Evolutionary conservation across 805 yeast species (phyloP), one percentile per base, ranked within the genome.

Genomic region (Candida gorgasii): DNA sequence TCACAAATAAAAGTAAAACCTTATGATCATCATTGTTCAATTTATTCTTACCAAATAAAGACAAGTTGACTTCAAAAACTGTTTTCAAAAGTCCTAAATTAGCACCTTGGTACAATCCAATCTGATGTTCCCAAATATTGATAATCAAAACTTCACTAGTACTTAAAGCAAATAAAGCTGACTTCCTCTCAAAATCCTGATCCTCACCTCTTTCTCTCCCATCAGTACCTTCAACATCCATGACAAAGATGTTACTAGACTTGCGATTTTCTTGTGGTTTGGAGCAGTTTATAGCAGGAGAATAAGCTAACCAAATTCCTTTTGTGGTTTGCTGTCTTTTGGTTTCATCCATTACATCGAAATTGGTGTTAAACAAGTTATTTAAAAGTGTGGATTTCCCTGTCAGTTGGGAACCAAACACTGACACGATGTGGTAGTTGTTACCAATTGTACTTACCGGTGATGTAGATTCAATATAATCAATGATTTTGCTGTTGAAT

Each of bases 161-260:
- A 8, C 97, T 80, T 47, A 93, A 71, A 0, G 99, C 98, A 70
- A 93, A 93, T 32, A 93, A 69, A 0, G 98, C 98, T 1, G 97
- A 90, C 54, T 93, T 93, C 44, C 99, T 78, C 65, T 93, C 99
- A 62, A 93, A 93, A 65, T 93, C 99, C 64, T 93, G 97, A 63
- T 93, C 98, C 55, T 93, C 99, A 18, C 98, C 98, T 43, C 97
- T 78, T 65, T 93, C 99, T 46, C 97, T 78, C 37, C 99, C 98
- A 67, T 93, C 99, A 0, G 97, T 90, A 37, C 99, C 99, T 66
- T 93, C 99, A n/a, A 93, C 98, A 59, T 93, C 99, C 76, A 93
- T 77, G 2, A 93, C 95, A 47, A 88, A 75, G 8, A 89, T 71
- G 48, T 80, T 72, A 19, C 61, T 58, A 14, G 39, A 36, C n/a